Base-by-base conservation (phyloP, 129 eudicot species). In the Artemisia argyi region DNA sequence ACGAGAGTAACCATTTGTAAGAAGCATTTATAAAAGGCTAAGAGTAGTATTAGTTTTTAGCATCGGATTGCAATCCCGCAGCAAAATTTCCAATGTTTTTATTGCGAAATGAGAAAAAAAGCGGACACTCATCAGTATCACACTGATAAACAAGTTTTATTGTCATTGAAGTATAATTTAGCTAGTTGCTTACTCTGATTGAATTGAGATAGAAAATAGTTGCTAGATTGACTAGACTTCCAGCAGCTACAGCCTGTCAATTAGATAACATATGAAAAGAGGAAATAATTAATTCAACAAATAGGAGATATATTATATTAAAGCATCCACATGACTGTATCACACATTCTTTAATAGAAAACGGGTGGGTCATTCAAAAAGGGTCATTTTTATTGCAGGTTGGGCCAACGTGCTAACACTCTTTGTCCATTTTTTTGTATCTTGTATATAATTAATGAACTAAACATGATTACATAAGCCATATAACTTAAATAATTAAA, bases 211-310 rank as follows among this genome's bases (percentile, higher is more conserved):
- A 69, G 63, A 94, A 81, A 77, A 94, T 83, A 62, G 99, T 94
- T 12, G 86, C 99, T 44, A 94, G 91, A 78, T 94, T 94, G 62
- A 94, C 78, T 66, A 94, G 73, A 73, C 89, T 94, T 82, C 97
- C 99, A 81, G 97, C 97, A 65, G 96, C 97, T 67, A 94, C 89
- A 28, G 91, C 94, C 99, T 94, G 94, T 81, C 65, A 49, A 80
- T 65, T 66, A 57, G 57, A 66, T 51, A 56, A 74, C 48, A 52
- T 11, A 66, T 10, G 1, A 19, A 55, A 46, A 66, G 22, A 83
- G 32, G 54, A 69, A 22, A 32, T 1, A 32, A 18, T 17, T 32
- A 76, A 47, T 12, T 68, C 10, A 51, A 50, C 14, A 63, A 35
- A n/a, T 61, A 62, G 50, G 30, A 73, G 19, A 61, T 73, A 28